Base-by-base conservation (phyloP, 768 basidiomycete genomes). In the Cystobasidium tubakii region DNA sequence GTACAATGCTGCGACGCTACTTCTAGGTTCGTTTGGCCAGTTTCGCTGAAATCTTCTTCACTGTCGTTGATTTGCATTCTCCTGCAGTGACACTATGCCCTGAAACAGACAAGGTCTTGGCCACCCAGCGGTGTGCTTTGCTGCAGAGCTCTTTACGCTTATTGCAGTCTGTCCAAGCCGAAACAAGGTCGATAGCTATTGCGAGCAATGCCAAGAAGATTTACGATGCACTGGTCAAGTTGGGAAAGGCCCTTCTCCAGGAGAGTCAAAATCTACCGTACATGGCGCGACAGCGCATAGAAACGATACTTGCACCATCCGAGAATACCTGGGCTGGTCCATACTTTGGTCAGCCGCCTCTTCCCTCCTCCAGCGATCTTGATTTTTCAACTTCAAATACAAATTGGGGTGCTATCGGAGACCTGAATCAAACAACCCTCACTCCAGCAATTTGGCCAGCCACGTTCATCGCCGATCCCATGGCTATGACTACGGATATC, bases 401-500 rank as follows among this genome's bases (percentile, higher is more conserved):
- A 15, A 9, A 15, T 3, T 50, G 46, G 46, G 46, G 21, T 17
- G 21, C 15, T 12, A 50, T 21, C 46, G 21, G 15, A 6, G 7
- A 39, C 15, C 6, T 39, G 39, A 15, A 50, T 21, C 46, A 50
- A n/a, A 19, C 46, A 9, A 50, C 46, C n/a, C 46, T 50, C 21
- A 50, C 46, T 3, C 46, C 46, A 50, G 46, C 46, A 3, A 50
- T 50, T 12, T 50, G 46, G 46, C 46, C 46, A 15, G 46, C 7
- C 21, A 9, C 46, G 46, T 21, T 50, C 46, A n/a, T 50, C 46
- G 7, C 46, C n/a, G 46, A 50, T 50, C 46, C 15, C 21, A 50
- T 50, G 46, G 46, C 46, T 50, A 50, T 50, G 46, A 50, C 46
- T 50, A 50, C 46, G 15, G 46, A 50, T 21, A 50, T 50, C 46